Evolutionary conservation across 768 basidiomycete species (phyloP).

Genomic region (Lactarius sanguifluus): DNA sequence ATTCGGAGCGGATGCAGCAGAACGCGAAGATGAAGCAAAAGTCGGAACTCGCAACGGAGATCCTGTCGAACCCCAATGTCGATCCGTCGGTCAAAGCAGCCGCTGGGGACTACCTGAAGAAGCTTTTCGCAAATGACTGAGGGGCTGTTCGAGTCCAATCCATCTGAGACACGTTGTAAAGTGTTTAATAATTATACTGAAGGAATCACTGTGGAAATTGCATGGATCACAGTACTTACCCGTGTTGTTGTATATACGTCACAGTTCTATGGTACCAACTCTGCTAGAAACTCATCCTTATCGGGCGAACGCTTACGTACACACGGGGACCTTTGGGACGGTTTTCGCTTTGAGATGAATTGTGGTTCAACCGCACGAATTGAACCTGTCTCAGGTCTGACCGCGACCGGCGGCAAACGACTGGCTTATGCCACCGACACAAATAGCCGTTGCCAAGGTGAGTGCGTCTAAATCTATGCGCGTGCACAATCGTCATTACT

Average conservation of each 20-base stretch:
- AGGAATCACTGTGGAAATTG: slow-evolving; percentile 18
- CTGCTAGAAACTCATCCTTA: too few relatives aligned
- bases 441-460: slow-evolving; percentile 28
- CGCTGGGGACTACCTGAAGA: slow-evolving; percentile 71
- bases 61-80: slow-evolving; percentile 57
- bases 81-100: slow-evolving; percentile 64
- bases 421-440: slow-evolving; percentile 13
- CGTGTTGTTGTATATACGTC: slow-evolving; percentile 4
- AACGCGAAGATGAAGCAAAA: slow-evolving; percentile 57
- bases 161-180: neutral
- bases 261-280: slow-evolving; percentile 7
- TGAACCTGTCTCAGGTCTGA: slow-evolving; percentile 16
- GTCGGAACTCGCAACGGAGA: slow-evolving; percentile 64
- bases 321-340: neutral
- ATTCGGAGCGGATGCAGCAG: slow-evolving; percentile 54
- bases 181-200: slow-evolving; percentile 11
- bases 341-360: slow-evolving; percentile 13
- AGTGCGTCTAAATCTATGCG: neutral
- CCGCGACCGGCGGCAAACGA: slow-evolving; percentile 17
- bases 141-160: neutral
- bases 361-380: slow-evolving; percentile 11
- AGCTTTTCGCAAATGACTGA: slow-evolving; percentile 51
- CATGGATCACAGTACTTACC: slow-evolving; percentile 15
- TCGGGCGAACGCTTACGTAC: neutral
- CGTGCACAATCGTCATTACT: neutral